These are phyloP conservation scores for Davidsoniella neocaledoniae DNA, from an alignment of 2,329 filamentous ascomycete species.

Conservation along the genomic window DNA sequence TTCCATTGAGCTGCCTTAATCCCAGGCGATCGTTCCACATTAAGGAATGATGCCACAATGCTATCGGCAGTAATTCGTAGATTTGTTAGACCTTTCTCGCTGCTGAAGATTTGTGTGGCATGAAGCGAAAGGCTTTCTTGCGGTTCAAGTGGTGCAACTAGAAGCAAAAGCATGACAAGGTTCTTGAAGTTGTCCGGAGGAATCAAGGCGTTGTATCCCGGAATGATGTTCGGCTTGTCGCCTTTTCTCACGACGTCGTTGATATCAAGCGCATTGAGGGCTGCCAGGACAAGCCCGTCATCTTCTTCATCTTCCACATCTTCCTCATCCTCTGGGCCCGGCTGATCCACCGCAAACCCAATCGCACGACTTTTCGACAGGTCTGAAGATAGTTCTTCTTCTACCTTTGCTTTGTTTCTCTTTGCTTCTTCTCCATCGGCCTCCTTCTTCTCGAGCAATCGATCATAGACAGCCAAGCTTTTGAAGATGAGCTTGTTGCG, in stretches of 20 bases:
- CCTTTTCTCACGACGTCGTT: constrained; percentile 41
- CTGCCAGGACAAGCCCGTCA: constrained; percentile 47
- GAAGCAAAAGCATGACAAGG: constrained; percentile 51
- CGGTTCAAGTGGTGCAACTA: constrained; percentile 45
- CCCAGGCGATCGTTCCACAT: constrained; percentile 45
- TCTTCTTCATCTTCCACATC: constrained; percentile 27
- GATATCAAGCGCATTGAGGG: constrained; percentile 50
- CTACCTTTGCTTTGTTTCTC: neutral
- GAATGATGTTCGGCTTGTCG: constrained; percentile 17
- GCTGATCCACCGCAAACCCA: constrained; percentile 31
- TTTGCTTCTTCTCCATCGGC: constrained; percentile 14
- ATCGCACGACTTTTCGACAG: constrained; percentile 13
- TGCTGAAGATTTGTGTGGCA: constrained; percentile 30
- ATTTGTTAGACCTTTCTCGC: constrained; percentile 32
- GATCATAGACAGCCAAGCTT: constrained; percentile 55
- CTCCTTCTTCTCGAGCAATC: constrained; percentile 16
- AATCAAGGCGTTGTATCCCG: constrained; percentile 47
- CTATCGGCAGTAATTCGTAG: constrained; percentile 45
- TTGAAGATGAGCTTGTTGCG: constrained; percentile 51
- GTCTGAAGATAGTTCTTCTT: constrained; percentile 4
- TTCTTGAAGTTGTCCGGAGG: constrained; percentile 57
- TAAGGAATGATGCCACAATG: constrained; percentile 48
- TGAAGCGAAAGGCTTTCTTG: constrained; percentile 50
- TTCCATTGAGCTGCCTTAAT: constrained; percentile 47
- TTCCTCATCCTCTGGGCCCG: constrained; percentile 24